These are phyloP conservation scores for Aspergillaceae sp. DNA, from an alignment of 2,329 filamentous ascomycete species.

Conservation along the genomic window DNA sequence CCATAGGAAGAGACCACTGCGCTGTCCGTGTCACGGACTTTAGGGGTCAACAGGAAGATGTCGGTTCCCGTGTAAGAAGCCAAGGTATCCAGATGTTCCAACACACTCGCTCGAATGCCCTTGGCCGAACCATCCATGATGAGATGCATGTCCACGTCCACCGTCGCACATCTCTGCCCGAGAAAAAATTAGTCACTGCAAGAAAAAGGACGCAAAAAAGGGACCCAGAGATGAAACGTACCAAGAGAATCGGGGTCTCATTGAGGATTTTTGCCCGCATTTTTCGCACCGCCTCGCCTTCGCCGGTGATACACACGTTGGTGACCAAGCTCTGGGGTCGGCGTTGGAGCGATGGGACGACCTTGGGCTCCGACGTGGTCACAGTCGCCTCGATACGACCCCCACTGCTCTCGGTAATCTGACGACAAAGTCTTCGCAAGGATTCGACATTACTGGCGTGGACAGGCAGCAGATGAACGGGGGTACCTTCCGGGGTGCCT, in stretches of 20 bases:
- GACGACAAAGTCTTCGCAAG: constrained; percentile 69
- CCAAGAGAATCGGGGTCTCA: constrained; percentile 83
- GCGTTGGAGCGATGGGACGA: constrained; percentile 42
- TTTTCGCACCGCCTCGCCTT: constrained; percentile 78
- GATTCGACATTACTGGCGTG: constrained; percentile 79
- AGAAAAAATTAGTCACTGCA: constrained; percentile 11
- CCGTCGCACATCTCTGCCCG: constrained; percentile 73
- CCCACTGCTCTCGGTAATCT: constrained; percentile 61
- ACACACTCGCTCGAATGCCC: constrained; percentile 64
- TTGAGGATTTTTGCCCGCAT: constrained; percentile 84
- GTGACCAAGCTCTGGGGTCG: constrained; percentile 57
- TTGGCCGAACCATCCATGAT: constrained; percentile 66
- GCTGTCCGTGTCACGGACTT: constrained; percentile 68
- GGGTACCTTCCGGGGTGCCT: constrained; percentile 72
- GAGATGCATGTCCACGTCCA: constrained; percentile 86
- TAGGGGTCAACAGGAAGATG: constrained; percentile 90
- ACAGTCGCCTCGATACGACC: constrained; percentile 76
- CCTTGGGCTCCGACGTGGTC: constrained; percentile 70
- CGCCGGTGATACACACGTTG: constrained; percentile 84
- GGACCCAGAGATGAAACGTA: constrained; percentile 42
- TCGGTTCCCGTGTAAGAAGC: constrained; percentile 87
- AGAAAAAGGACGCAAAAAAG: constrained; percentile 7
- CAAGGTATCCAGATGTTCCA: constrained; percentile 78
- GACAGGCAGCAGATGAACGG: constrained; percentile 82
- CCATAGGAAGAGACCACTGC: constrained; percentile 64